Evolutionary conservation across 345 rosid species (phyloP), one percentile per base, ranked within the genome.

Genomic region (Physaria fendleri): DNA sequence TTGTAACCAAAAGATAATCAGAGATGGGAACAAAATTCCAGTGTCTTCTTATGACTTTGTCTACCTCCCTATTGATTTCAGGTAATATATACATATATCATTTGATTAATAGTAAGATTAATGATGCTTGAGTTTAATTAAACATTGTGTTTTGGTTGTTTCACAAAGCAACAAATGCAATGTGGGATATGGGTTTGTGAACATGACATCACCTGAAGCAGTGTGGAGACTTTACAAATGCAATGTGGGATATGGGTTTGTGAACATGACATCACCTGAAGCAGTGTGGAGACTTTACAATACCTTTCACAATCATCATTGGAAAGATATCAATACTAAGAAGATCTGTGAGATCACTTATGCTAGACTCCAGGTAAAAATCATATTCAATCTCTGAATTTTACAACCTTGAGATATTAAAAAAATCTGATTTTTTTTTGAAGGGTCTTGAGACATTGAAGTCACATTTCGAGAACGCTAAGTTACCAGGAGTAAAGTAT

Each of bases 211-310:
- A 2, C 84, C 96, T 5, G 74, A 71, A 70, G 99, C 90, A 4
- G 78, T 95, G 24, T 50, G 56, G 79, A 78, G 96, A 67, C 79
- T 93, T n/a, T n/a, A 83, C 81, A 83, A 87, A 48, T 85, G 99
- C 76, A 93, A 87, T 66, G 85, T 93, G 67, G 99, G 99, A 54
- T 93, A 93, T 74, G 99, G 96, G 60, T 93, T 93, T 65, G 99
- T 87, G 75, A 93, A 93, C 80, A 87, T 93, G 96, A 93, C 99
- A 3, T 78, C 92, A 2, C 84, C 96, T 5, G 74, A 71, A 70
- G 99, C 90, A 4, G 78, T 95, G 24, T 50, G 56, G 79, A 78
- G 96, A 67, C 79, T 93, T 2, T 83, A 85, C 83, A 83, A 85
- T 58, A 88, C 90, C 0, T 93, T 93, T 43, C 92, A 93, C 18